Percentiles rank a stretch among this genome's conserved stretches.
These are phyloP conservation scores for Chaetomium cochliodes DNA, from an alignment of 495 filamentous ascomycete genomes.

Conservation along the genomic window DNA sequence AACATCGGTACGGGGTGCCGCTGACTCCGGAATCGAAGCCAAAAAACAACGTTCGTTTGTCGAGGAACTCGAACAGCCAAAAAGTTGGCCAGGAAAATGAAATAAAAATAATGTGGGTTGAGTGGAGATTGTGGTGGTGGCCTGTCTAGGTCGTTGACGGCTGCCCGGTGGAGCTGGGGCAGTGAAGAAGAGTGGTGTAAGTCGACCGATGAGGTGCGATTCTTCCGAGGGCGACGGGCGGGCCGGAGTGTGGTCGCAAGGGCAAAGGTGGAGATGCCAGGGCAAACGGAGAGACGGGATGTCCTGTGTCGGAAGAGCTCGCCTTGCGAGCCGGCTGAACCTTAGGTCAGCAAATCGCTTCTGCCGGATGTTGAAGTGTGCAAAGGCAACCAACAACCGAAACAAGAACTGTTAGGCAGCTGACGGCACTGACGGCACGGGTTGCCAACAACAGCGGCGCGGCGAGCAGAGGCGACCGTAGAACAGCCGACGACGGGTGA, in stretches of 20 bases:
- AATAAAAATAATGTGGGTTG: constrained; percentile 38
- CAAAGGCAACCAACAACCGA: constrained; percentile 21
- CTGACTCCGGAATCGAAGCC: constrained; percentile 31
- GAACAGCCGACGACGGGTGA: constrained; percentile 5
- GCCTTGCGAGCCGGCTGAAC: constrained; percentile 32
- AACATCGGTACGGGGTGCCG: constrained; percentile 31
- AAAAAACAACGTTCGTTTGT: constrained; percentile 19
- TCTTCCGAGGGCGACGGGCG: constrained; percentile 5
- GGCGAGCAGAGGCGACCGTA: not conserved
- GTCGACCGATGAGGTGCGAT: constrained; percentile 14
- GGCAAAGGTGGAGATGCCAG: constrained; percentile 26
- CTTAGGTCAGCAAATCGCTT: constrained; percentile 28
- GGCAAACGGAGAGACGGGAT: constrained; percentile 26
- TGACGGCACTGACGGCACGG: constrained; percentile 21
- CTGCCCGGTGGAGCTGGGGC: constrained; percentile 17
- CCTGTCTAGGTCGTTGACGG: constrained; percentile 15
- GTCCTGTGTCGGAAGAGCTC: constrained; percentile 28
- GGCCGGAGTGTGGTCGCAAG: constrained; percentile 20
- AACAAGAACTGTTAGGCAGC: constrained; percentile 27
- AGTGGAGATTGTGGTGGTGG: constrained; percentile 34
- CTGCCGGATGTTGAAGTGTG: not conserved
- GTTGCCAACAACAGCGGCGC: constrained; percentile 10
- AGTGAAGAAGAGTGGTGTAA: constrained; percentile 8
- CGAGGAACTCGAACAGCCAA: constrained; percentile 4
- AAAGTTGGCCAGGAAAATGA: constrained; percentile 24